These are phyloP conservation scores for Phaeophleospora eucalypticola DNA, from an alignment of 2,329 filamentous ascomycete species.

Conservation along the genomic window DNA sequence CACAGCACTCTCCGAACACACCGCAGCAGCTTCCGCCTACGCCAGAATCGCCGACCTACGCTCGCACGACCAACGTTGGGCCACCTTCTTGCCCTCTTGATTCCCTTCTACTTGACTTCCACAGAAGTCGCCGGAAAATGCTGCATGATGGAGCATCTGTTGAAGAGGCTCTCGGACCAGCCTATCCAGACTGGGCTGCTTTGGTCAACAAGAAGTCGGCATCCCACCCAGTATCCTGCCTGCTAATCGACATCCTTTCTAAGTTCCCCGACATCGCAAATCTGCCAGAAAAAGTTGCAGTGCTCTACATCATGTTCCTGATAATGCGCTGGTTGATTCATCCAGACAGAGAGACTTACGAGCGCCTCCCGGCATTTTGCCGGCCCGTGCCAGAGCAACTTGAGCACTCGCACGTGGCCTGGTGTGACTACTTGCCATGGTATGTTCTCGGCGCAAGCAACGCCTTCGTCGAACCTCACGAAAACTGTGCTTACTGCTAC, in stretches of 20 bases:
- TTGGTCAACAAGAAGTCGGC: constrained; percentile 63
- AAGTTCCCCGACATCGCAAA: constrained; percentile 76
- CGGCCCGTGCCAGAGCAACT: constrained; percentile 64
- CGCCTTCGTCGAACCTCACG: background rate
- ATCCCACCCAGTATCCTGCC: constrained; percentile 70
- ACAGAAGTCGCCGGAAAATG: constrained; percentile 63
- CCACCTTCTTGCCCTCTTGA: constrained; percentile 73
- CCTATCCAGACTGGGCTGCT: constrained; percentile 74
- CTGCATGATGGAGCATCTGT: constrained; percentile 61
- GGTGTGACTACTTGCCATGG: constrained; percentile 80
- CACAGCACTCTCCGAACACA: constrained; percentile 11
- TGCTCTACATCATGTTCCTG: constrained; percentile 82
- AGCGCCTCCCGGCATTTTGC: constrained; percentile 70
- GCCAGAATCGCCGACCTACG: constrained; percentile 27
- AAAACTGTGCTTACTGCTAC: constrained; percentile 1
- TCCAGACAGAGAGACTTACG: constrained; percentile 74
- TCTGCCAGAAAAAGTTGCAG: constrained; percentile 78
- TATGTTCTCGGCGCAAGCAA: constrained; percentile 22
- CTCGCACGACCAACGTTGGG: constrained; percentile 50
- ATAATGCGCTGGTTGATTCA: constrained; percentile 78
- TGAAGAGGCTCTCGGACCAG: constrained; percentile 67
- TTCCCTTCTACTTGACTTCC: constrained; percentile 72
- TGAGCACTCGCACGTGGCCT: constrained; percentile 65
- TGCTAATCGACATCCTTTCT: constrained; percentile 78
- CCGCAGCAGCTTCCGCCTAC: constrained; percentile 8